Evolutionary conservation across 2,329 filamentous ascomycete species (phyloP).

Genomic region (Corynespora cassiicola): DNA sequence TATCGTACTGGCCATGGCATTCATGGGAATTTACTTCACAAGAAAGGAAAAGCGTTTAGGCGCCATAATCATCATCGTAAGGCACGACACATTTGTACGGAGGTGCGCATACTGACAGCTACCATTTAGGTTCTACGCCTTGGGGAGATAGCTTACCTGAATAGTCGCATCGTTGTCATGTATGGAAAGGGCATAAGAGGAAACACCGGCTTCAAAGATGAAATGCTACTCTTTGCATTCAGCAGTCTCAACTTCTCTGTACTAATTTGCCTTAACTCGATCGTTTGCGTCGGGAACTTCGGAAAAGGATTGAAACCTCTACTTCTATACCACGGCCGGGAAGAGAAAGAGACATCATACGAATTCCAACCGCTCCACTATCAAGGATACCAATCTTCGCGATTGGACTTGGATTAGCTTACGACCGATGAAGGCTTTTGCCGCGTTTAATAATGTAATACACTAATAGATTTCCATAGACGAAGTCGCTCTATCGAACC

Average conservation of each 20-base stretch:
- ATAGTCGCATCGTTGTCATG: slow-evolving; percentile 26
- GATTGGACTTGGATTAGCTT: no score
- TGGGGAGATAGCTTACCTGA: slow-evolving; percentile 25
- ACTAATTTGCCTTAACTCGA: slow-evolving; percentile 6
- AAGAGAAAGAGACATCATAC: no score
- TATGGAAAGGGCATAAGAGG: slow-evolving; percentile 12
- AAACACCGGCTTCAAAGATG: slow-evolving; percentile 22
- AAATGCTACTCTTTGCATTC: slow-evolving; percentile 27
- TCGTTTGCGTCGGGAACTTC: slow-evolving; percentile 27
- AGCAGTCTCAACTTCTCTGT: slow-evolving; percentile 14
- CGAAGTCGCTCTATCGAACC: no score
- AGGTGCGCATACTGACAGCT: no score
- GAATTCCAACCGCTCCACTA: no score
- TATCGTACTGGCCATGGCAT: slow-evolving; percentile 16
- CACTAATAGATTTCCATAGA: no score
- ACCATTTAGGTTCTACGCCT: slow-evolving; percentile 20
- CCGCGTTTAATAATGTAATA: no score
- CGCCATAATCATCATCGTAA: slow-evolving; percentile 20
- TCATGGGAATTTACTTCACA: slow-evolving; percentile 16
- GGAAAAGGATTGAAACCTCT: slow-evolving; percentile 27
- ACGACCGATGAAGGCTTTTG: no score
- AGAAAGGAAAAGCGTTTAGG: slow-evolving; percentile 18
- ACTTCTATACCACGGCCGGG: no score
- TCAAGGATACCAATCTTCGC: no score
- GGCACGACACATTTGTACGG: no score